Evolutionary conservation across 768 basidiomycete species (phyloP).

Genomic region (Termitomyces sp.): DNA sequence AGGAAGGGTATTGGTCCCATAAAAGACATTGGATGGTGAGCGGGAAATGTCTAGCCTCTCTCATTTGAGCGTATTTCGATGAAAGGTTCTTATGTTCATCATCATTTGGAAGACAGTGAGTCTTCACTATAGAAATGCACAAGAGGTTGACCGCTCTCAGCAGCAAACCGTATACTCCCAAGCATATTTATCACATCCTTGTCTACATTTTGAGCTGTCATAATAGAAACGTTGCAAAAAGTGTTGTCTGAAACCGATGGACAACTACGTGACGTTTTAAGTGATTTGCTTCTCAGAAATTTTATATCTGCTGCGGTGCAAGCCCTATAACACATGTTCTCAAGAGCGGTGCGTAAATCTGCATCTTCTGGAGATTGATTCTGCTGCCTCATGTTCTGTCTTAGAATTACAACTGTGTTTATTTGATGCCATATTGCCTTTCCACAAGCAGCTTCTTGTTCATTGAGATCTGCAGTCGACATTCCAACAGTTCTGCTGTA

Average conservation of each 20-base stretch:
- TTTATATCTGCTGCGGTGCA: not conserved
- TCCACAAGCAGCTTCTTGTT: constrained; percentile 17
- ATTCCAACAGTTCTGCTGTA: constrained; percentile 5
- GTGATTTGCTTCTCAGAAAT: not conserved
- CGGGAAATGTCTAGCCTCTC: no score
- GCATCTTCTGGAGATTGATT: not conserved
- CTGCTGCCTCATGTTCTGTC: not conserved
- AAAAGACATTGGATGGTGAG: not conserved
- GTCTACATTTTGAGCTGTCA: not conserved
- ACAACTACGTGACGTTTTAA: not conserved
- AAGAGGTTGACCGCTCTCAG: not conserved
- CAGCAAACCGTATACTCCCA: not conserved
- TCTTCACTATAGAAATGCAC: not conserved
- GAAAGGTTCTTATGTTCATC: not conserved
- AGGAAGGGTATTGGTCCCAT: not conserved
- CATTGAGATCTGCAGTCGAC: not conserved
- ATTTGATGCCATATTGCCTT: constrained; percentile 26
- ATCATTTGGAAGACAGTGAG: not conserved
- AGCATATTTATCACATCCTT: not conserved
- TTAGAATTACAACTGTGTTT: constrained; percentile 21
- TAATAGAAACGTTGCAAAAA: not conserved
- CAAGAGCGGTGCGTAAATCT: not conserved
- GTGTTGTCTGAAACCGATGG: not conserved
- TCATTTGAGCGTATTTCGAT: no score
- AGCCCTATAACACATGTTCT: not conserved